A percentile compares a stretch with the other conserved stretches of the same genome.
Evolutionary conservation across 2,329 filamentous ascomycete genomes (phyloP).

Genomic region (Aspergillus udagawae): DNA sequence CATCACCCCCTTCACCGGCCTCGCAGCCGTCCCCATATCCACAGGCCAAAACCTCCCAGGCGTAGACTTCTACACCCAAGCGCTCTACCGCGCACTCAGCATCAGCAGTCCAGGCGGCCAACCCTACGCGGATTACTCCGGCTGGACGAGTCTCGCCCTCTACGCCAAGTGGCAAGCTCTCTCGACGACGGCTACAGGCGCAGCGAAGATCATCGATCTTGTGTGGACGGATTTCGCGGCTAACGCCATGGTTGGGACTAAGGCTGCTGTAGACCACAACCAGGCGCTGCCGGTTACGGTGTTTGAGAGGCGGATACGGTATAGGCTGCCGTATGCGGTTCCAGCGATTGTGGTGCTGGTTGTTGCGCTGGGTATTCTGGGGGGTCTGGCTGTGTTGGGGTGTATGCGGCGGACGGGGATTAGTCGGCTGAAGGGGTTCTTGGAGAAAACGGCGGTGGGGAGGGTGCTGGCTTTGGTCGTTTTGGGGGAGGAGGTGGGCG

Average conservation of each 20-base stretch:
- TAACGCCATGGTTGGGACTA: conserved; percentile 42
- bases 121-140: conserved; percentile 30
- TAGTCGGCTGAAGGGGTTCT: neutral
- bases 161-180: conserved; percentile 40
- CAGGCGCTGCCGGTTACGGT: conserved; percentile 18
- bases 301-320: conserved; percentile 27
- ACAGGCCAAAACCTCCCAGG: conserved; percentile 30
- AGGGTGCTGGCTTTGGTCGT: neutral
- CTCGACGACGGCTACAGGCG: conserved; percentile 19
- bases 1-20: neutral
- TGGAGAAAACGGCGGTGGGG: conserved; percentile 1
- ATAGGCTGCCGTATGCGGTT: conserved; percentile 30
- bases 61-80: conserved; percentile 26
- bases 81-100: conserved; percentile 20
- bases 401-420: neutral
- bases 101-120: neutral
- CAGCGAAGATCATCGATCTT: conserved; percentile 39
- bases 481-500: neutral
- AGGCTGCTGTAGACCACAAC: neutral
- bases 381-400: neutral
- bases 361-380: neutral
- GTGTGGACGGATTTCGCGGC: conserved; percentile 46
- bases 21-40: conserved; percentile 9
- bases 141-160: conserved; percentile 38
- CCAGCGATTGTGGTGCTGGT: conserved; percentile 24